Evolutionary conservation across 208 protist genomes (phyloP), one percentile per base, ranked within the genome.

Genomic region (Leishmania arabica): DNA sequence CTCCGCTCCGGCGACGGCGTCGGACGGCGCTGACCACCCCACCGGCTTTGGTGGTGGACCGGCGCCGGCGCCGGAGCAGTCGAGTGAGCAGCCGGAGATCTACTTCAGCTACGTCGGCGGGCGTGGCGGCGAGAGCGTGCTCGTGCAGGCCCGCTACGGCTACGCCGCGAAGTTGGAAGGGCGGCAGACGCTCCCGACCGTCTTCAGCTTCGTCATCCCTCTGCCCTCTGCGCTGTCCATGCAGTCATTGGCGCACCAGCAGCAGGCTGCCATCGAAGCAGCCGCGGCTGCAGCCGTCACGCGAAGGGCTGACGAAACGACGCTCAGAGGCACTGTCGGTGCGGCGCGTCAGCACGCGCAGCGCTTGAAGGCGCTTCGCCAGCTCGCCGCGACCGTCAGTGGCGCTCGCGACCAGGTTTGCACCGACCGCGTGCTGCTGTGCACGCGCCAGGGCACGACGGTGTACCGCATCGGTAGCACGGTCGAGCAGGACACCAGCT

Each of bases 61-160:
- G 37, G 62, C 79, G 62, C 42, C 81, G 77, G 74, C 81, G 77
- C 65, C 68, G 42, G 82, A 90, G 49, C 60, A n/a, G 64, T 71
- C 60, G 37, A 79, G 34, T 56, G 76, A 47, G 77, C 90, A 93
- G 68, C 86, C 81, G 53, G 92, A 97, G 75, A 81, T 95, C 1
- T 86, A 90, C 76, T 90, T 97, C 69, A 83, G 83, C 51, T 85
- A 85, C 64, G 85, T 95, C 1, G 91, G 88, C 6, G 94, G 94
- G 3, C 87, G 94, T 31, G 94, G 94, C 3, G 83, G 81, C 7
- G 90, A 92, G 58, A 94, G 91, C 79, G 79, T 87, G 13, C 84
- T 95, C 7, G 62, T 94, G 47, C 87, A 93, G 83, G 94, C 92
- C 1, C 88, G 88, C 45, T 97, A 95, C 85, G 94, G 94, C 76